These are phyloP conservation scores for Fusarium drepaniforme DNA, from an alignment of 2,329 filamentous ascomycete genomes.

Conservation along the genomic window DNA sequence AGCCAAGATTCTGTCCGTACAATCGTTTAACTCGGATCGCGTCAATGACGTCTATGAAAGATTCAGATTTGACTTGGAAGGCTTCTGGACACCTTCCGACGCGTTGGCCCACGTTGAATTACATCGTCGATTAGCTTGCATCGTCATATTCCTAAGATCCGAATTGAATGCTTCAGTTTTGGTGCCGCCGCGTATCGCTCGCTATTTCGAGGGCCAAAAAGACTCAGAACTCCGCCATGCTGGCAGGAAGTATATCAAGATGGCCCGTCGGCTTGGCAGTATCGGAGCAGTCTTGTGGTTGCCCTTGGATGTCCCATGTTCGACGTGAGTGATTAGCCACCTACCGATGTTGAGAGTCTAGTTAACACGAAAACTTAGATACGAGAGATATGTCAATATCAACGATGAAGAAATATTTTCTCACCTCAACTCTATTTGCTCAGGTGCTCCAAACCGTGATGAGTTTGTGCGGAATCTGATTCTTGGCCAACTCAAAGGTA, in stretches of 20 bases:
- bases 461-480: slow-evolving; percentile 34
- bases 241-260: slow-evolving; percentile 46
- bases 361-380: slow-evolving; percentile 19
- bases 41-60: background rate
- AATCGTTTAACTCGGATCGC: background rate
- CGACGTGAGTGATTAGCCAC: slow-evolving; percentile 34
- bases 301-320: slow-evolving; percentile 40
- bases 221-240: slow-evolving; percentile 39
- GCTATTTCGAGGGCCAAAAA: slow-evolving; percentile 30
- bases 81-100: slow-evolving; percentile 34
- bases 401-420: slow-evolving; percentile 42
- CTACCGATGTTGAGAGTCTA: background rate
- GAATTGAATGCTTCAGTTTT: slow-evolving; percentile 20
- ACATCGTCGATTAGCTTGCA: slow-evolving; percentile 39
- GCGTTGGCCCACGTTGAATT: slow-evolving; percentile 31
- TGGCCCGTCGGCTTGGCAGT: slow-evolving; percentile 38
- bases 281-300: slow-evolving; percentile 43
- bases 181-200: slow-evolving; percentile 28
- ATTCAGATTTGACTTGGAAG: slow-evolving; percentile 16
- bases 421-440: slow-evolving; percentile 32
- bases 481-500: slow-evolving; percentile 6
- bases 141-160: slow-evolving; percentile 40
- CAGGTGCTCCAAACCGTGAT: slow-evolving; percentile 12
- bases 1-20: background rate
- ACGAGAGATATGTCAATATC: slow-evolving; percentile 44